Percentiles rank a stretch among this genome's conserved stretches.
phyloP scores from a whole-genome alignment of 2,329 filamentous ascomycete genomes.

The Huntiella omanensis region DNA sequence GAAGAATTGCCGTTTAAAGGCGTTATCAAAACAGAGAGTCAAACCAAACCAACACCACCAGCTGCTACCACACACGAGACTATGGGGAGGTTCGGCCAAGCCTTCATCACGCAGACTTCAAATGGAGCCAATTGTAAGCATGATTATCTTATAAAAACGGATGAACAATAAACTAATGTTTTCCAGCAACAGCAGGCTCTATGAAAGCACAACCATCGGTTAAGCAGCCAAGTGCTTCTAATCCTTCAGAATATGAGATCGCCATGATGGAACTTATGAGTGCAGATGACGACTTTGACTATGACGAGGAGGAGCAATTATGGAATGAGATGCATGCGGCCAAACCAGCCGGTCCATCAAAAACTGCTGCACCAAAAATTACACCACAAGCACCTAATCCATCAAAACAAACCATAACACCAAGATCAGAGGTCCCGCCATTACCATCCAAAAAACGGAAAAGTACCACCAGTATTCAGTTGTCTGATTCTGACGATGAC shows the following conservation, averaged over 20 bases:
- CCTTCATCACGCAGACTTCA: constrained; percentile 9
- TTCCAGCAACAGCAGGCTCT: no score
- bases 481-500: constrained; percentile 21
- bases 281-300: constrained; percentile 19
- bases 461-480: constrained; percentile 26
- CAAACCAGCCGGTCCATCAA: constrained; percentile 13
- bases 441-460: constrained; percentile 28
- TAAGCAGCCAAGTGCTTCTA: no score
- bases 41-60: background rate
- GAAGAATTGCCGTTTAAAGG: no score
- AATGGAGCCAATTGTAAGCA: constrained; percentile 3
- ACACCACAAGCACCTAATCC: background rate
- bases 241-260: no score
- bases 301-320: constrained; percentile 20
- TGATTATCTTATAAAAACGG: background rate
- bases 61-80: background rate
- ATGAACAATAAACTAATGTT: no score
- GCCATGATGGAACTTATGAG: no score
- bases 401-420: constrained; percentile 17
- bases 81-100: constrained; percentile 9
- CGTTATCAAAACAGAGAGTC: no score
- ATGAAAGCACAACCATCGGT: no score
- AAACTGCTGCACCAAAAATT: background rate
- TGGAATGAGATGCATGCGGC: constrained; percentile 26
- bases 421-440: constrained; percentile 14